Conservation (phyloP, 1,139 yeast genomes). For the Yamadazyma spencermartinsiae region DNA sequence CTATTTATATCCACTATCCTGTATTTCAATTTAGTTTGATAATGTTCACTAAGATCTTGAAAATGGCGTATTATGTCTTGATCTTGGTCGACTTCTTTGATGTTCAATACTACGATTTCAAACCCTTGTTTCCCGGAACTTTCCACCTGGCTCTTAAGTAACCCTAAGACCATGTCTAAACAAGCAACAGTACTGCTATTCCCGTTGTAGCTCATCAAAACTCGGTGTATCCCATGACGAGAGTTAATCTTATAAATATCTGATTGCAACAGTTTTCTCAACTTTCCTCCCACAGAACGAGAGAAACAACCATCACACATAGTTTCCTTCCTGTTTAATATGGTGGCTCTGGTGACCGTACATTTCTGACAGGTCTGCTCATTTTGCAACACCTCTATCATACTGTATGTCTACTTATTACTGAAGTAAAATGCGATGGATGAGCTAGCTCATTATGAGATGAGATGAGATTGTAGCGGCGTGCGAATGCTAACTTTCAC, state of each 20-base stretch:
- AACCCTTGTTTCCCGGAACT: conserved; percentile 74
- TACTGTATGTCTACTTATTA: background rate
- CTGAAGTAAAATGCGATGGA: too few relatives aligned
- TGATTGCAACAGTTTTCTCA: conserved; percentile 70
- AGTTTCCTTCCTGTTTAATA: conserved; percentile 65
- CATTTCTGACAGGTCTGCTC: conserved; percentile 49
- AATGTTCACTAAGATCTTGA: conserved; percentile 21
- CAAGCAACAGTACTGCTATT: conserved; percentile 68
- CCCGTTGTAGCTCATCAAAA: conserved; percentile 63
- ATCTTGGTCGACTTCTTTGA: conserved; percentile 39
- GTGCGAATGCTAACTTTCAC: too few relatives aligned
- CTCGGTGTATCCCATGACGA: conserved; percentile 38
- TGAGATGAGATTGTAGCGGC: conserved; percentile 5
- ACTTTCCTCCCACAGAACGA: conserved; percentile 73
- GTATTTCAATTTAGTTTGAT: conserved; percentile 18
- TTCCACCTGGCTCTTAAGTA: conserved; percentile 61
- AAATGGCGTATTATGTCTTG: conserved; percentile 21
- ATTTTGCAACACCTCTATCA: conserved; percentile 4
- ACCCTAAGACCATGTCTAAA: conserved; percentile 62
- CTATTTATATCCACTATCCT: conserved; percentile 41
- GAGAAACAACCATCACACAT: conserved; percentile 73
- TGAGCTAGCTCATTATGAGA: too few relatives aligned
- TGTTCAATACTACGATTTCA: conserved; percentile 52
- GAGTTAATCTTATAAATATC: conserved; percentile 64
- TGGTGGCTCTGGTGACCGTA: conserved; percentile 42